Conservation (phyloP, 2,329 filamentous ascomycete genomes). For the Arthroderma sp. region DNA sequence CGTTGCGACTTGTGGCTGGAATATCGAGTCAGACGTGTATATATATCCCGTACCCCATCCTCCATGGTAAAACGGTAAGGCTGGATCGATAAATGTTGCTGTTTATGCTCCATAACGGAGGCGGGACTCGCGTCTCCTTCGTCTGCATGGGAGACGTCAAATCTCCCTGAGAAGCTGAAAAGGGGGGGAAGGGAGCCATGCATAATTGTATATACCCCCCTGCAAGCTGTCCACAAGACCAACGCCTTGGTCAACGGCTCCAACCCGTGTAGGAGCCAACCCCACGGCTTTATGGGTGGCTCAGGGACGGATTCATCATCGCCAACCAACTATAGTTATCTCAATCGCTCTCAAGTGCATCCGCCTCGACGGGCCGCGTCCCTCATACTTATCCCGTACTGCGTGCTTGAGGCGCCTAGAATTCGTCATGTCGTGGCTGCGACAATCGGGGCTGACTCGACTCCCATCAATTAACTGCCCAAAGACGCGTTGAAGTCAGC, state of each 20-base stretch:
- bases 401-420: not conserved
- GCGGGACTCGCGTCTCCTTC: not conserved
- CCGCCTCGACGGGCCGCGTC: not conserved
- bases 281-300: not conserved
- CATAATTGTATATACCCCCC: not conserved
- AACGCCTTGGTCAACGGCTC: not conserved
- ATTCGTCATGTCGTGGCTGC: constrained; percentile 1
- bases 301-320: not conserved
- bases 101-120: too few relatives aligned
- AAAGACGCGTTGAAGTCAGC: not conserved
- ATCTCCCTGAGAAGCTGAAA: not conserved
- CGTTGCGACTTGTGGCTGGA: not conserved
- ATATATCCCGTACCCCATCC: not conserved
- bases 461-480: too few relatives aligned
- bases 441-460: not conserved
- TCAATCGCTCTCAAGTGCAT: not conserved
- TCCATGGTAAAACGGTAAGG: too few relatives aligned
- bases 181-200: too few relatives aligned
- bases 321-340: not conserved
- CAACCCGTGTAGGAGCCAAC: not conserved
- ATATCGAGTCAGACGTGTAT: not conserved
- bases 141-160: not conserved
- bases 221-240: not conserved
- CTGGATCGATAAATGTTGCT: too few relatives aligned
- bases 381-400: not conserved